phyloP scores from a whole-genome alignment of 1,139 yeast genomes.

The Nakaseomyces delphensis region DNA sequence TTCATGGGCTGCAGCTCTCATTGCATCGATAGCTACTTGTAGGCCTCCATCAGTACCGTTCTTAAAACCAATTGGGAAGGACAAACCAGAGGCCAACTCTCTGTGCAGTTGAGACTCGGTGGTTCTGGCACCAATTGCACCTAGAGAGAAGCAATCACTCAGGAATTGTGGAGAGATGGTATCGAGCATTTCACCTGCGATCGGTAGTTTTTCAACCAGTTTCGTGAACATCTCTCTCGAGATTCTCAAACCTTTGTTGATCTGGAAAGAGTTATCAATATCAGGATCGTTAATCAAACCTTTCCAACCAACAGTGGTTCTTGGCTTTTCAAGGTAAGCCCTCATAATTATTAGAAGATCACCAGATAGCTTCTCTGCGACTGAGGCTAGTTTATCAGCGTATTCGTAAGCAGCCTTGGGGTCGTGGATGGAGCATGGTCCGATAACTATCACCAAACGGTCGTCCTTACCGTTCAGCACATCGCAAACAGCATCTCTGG shows the following conservation, averaged over 20 bases:
- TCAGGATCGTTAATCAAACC: slow-evolving; percentile 97
- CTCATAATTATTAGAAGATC: slow-evolving; percentile 89
- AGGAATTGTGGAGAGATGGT: slow-evolving; percentile 93
- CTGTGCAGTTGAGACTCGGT: slow-evolving; percentile 96
- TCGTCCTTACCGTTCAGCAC: slow-evolving; percentile 72
- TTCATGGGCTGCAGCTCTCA: slow-evolving; percentile 84
- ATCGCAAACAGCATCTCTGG: slow-evolving; percentile 67
- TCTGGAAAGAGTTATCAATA: slow-evolving; percentile 85
- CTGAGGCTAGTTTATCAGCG: slow-evolving; percentile 52
- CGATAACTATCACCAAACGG: slow-evolving; percentile 73
- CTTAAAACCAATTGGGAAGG: slow-evolving; percentile 96
- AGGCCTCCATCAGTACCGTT: slow-evolving; percentile 94
- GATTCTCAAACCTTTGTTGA: slow-evolving; percentile 86
- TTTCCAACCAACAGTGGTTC: slow-evolving; percentile 99
- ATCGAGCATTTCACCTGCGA: slow-evolving; percentile 96
- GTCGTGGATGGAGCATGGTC: slow-evolving; percentile 96
- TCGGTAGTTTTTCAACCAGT: slow-evolving; percentile 74
- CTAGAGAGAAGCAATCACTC: slow-evolving; percentile 81
- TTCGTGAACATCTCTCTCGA: slow-evolving; percentile 80
- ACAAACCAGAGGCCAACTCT: slow-evolving; percentile 88
- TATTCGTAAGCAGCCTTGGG: slow-evolving; percentile 88
- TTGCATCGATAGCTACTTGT: slow-evolving; percentile 89
- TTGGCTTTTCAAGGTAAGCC: slow-evolving; percentile 94
- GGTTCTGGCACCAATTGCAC: slow-evolving; percentile 97
- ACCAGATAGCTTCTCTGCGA: slow-evolving; percentile 55